A percentile compares a stretch with the other conserved stretches of the same genome.
phyloP scores from a whole-genome alignment of 2,329 filamentous ascomycete species.

The Aureobasidium melanogenum region DNA sequence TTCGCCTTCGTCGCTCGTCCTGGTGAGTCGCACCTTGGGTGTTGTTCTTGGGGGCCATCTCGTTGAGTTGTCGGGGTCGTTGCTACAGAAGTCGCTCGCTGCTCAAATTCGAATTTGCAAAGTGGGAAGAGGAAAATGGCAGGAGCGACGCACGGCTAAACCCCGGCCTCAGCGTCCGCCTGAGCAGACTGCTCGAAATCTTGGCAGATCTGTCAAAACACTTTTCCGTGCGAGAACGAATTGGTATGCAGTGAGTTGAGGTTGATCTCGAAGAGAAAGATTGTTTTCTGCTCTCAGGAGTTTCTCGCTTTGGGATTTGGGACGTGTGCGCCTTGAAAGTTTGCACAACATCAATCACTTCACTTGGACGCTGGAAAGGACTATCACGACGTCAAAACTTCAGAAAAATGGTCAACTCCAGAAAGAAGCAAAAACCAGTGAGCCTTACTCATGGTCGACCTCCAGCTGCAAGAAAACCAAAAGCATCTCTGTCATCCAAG shows the following conservation, averaged over 20 bases:
- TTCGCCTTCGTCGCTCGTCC: conserved; percentile 6
- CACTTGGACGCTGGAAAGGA: neutral
- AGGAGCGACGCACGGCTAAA: neutral
- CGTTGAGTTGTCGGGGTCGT: conserved; percentile 22
- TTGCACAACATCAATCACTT: neutral
- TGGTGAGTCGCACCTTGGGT: conserved; percentile 19
- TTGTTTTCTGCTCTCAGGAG: neutral
- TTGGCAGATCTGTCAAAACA: neutral
- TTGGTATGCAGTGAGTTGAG: neutral
- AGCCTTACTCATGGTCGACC: conserved; percentile 39
- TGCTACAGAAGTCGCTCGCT: conserved; percentile 19
- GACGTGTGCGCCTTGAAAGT: neutral
- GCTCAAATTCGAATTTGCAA: neutral
- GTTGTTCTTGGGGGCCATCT: conserved; percentile 32
- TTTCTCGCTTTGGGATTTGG: too few relatives aligned
- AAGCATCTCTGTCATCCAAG: conserved; percentile 43
- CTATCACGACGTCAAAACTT: neutral
- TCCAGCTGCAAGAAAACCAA: conserved; percentile 29
- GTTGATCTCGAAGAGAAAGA: neutral
- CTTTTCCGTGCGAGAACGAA: neutral
- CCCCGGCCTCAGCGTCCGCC: neutral
- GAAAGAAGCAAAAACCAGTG: conserved; percentile 25
- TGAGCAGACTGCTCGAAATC: neutral
- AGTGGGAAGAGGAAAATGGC: neutral
- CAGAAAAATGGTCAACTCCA: conserved; percentile 8